Base-by-base conservation (phyloP, 2,329 filamentous ascomycete genomes). In the Aspergillus quadricinctus region DNA sequence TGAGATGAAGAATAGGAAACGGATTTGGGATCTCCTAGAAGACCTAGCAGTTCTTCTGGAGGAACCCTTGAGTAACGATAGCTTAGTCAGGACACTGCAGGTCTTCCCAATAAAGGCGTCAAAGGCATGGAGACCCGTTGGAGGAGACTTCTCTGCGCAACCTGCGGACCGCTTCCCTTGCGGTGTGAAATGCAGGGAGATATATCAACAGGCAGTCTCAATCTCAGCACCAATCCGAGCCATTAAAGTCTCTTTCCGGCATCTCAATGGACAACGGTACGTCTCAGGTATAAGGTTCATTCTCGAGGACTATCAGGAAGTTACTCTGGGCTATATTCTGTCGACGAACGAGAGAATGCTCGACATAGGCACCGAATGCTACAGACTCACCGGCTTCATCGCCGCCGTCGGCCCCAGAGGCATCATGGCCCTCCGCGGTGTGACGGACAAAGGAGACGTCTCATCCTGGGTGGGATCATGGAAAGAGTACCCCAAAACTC, bases 381-480 rank as follows among this genome's bases (percentile, higher is more conserved):
- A 17, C 14, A 17, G 31, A 17, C 52, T 64, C 11, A 58, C 52
- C 21, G 61, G 62, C 3, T 59, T 64, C 25, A 58, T 61, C 37
- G 37, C 49, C 27, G 61, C 62, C 5, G 41, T 61, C 10, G 53
- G 60, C 3, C 53, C 61, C 25, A 54, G 52, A 48, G 64, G 64
- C 14, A 62, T 64, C n/a, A 56, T 57, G 52, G 64, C 57, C 2
- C 54, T 64, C 19, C 55, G 54, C 29, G 53, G 57, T 25, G 57
- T 49, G n/a, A 61, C 57, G 14, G 46, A 50, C 6, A 51, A 55
- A 37, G 62, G 59, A 19, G 14, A 45, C 10, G 40, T 60, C 27
- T 63, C 64, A 6, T 29, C 48, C 25, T 66, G 62, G 62, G 57
- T 50, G 14, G 61, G 61, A 14, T 59, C 53, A 10, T 53, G 59